A percentile compares a stretch with the other conserved stretches of the same genome.
These are phyloP conservation scores for Saksenaea oblongispora DNA, from an alignment of 371 early-diverging fungal genomes.

Conservation along the genomic window DNA sequence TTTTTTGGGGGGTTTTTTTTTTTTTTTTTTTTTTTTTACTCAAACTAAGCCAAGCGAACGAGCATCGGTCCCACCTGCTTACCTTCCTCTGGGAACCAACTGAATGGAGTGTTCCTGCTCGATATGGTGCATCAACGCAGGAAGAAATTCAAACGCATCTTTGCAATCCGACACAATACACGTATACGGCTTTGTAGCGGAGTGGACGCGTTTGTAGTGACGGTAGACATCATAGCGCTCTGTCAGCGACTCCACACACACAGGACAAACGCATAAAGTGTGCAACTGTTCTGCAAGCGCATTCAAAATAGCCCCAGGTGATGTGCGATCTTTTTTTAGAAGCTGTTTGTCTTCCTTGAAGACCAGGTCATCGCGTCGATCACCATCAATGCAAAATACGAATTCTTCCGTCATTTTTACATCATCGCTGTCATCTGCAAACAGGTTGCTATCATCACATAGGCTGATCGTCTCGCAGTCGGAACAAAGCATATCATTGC, in stretches of 20 bases:
- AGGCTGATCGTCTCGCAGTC: neutral
- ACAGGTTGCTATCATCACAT: neutral
- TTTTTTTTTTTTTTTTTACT: too few relatives aligned
- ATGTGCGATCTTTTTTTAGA: neutral
- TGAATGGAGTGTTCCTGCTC: too few relatives aligned
- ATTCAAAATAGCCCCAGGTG: neutral
- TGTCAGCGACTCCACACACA: neutral
- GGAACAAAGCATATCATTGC: neutral
- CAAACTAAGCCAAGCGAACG: too few relatives aligned
- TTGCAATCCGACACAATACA: too few relatives aligned
- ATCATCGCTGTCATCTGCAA: neutral
- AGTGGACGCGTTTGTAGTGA: neutral
- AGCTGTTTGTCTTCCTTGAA: neutral
- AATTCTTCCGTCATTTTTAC: neutral
- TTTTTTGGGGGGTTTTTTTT: too few relatives aligned
- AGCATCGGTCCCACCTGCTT: too few relatives aligned
- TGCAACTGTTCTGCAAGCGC: neutral
- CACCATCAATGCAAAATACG: neutral
- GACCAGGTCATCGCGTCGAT: neutral
- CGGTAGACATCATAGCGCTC: neutral
- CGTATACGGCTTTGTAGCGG: too few relatives aligned
- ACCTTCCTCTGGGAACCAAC: too few relatives aligned
- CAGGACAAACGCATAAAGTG: neutral
- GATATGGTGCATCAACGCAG: too few relatives aligned
- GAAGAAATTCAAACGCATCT: too few relatives aligned